Evolutionary conservation across 2,329 filamentous ascomycete species (phyloP).

Genomic region (Sporothrix inflata): DNA sequence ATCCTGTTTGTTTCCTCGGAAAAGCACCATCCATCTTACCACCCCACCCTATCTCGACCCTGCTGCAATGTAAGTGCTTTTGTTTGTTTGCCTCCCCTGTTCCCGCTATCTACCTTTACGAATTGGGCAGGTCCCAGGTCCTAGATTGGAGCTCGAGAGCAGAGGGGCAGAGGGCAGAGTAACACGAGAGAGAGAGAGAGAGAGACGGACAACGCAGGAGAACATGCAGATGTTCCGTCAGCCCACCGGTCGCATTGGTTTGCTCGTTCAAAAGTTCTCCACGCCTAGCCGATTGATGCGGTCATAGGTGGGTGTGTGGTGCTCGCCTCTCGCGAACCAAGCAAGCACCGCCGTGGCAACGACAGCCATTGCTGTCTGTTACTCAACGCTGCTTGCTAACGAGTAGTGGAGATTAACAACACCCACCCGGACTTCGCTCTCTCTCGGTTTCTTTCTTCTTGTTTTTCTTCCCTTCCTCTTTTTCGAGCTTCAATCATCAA

Average conservation of each 20-base stretch:
- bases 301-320: conserved; percentile 13
- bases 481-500: neutral
- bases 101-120: neutral
- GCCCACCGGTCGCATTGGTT: neutral
- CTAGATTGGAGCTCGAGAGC: neutral
- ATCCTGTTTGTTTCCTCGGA: neutral
- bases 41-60: neutral
- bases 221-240: neutral
- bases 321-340: neutral
- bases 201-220: neutral
- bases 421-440: neutral
- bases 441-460: neutral
- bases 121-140: conserved; percentile 8
- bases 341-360: neutral
- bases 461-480: neutral
- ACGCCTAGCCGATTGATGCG: conserved; percentile 20
- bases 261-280: neutral
- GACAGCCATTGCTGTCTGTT: neutral
- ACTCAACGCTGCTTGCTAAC: neutral
- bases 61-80: conserved; percentile 6
- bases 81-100: neutral
- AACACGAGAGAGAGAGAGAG: neutral
- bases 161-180: neutral
- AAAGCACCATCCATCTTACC: conserved; percentile 2
- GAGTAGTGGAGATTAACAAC: neutral